Evolutionary conservation across 2,329 filamentous ascomycete genomes (phyloP).

Genomic region (Purpureocillium takamizusanense): DNA sequence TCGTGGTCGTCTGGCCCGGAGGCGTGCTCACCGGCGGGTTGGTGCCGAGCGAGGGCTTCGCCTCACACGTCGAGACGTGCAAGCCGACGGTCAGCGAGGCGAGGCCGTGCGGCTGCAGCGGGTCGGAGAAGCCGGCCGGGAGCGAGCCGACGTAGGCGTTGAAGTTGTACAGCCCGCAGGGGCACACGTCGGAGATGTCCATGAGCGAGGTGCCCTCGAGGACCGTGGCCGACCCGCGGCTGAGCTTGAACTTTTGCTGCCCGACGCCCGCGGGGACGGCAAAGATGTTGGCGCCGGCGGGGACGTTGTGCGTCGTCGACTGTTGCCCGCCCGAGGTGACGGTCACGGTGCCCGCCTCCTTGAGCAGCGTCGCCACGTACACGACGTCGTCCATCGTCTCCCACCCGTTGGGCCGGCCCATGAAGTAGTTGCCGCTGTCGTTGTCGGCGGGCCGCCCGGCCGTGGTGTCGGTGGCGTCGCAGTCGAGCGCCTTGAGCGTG

Average conservation of each 20-base stretch:
- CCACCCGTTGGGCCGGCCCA: constrained; percentile 39
- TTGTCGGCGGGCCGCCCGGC: constrained; percentile 31
- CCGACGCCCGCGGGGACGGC: constrained; percentile 35
- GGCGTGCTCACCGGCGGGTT: constrained; percentile 8
- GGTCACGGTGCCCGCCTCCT: constrained; percentile 30
- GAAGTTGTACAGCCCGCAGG: constrained; percentile 47
- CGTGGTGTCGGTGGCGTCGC: constrained; percentile 43
- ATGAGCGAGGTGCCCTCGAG: constrained; percentile 38
- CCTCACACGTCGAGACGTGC: constrained; percentile 7
- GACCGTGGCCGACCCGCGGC: constrained; percentile 28
- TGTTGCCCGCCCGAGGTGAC: constrained; percentile 35
- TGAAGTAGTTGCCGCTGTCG: constrained; percentile 40
- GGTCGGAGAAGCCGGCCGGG: constrained; percentile 19
- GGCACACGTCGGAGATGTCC: constrained; percentile 37
- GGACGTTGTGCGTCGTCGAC: constrained; percentile 21
- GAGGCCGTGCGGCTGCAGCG: constrained; percentile 4
- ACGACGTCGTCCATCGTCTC: constrained; percentile 38
- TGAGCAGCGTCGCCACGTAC: constrained; percentile 43
- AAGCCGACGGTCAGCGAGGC: constrained; percentile 4
- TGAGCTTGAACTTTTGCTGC: constrained; percentile 31
- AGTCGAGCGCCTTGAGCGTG: constrained; percentile 33
- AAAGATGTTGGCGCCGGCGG: constrained; percentile 20
- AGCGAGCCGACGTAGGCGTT: constrained; percentile 44
- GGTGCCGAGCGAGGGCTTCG: constrained; percentile 20
- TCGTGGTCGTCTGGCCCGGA: constrained; percentile 1